Evolutionary conservation across 768 basidiomycete species (phyloP), one percentile per base, ranked within the genome.

Genomic region (Leccinum fibrillosum): DNA sequence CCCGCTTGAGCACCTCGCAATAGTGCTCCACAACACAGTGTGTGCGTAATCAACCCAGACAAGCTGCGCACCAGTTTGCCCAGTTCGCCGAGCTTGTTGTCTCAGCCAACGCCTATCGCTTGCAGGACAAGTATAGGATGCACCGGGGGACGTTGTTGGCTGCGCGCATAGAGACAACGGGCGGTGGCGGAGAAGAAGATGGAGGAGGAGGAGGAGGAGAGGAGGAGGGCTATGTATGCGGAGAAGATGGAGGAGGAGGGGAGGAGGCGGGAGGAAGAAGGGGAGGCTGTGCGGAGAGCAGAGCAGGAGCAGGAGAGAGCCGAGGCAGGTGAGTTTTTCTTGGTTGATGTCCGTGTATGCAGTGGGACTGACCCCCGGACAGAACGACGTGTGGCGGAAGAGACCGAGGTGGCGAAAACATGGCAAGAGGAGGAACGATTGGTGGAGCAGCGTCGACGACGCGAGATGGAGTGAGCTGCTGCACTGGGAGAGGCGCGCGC

Each of bases 161-260:
- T 44, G 83, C 80, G 74, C 84, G 84, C 50, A 77, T 76, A 78
- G 72, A 83, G 77, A 66, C 72, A 80, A 62, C 82, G 80, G 48
- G 74, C 72, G 25, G 32, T 0, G 12, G 88, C 94, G 2, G 65
- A 74, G 63, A 77, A 74, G 72, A 93, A 87, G 80, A 85, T 94
- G 54, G 86, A 85, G 59, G 86, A 90, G 68, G 94, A 45, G 37
- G 84, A 45, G 37, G 84, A 82, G 23, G 23, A 23, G 23, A 23
- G 23, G 23, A 23, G 23, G 23, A 23, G 23, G 23, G 23, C 23
- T 23, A 23, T 23, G 23, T 23, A 23, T 23, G 23, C 23, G 23
- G 23, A 23, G 23, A 23, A 23, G 23, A 23, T 23, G 23, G 23
- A 23, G 23, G 23, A 23, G 23, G 23, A 23, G 23, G 23, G 63